Conservation (phyloP, 208 protist species). For the Leishmania aethiopica region DNA sequence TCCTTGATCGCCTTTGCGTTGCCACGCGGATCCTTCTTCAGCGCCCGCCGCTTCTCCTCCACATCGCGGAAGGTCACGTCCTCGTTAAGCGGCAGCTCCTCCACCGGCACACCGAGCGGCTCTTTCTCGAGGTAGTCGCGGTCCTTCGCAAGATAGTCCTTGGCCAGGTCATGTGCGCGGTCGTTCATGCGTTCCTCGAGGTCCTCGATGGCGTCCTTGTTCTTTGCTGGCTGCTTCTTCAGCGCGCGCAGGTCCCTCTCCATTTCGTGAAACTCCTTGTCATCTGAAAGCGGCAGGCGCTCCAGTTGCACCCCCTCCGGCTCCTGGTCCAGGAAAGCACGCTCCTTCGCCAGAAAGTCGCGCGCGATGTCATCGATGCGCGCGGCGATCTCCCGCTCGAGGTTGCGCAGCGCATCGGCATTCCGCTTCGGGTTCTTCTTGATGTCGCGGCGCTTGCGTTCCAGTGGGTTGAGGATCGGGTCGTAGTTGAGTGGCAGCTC, state of each 20-base stretch:
- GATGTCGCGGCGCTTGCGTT: constrained; percentile 70
- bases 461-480: constrained; percentile 57
- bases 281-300: constrained; percentile 58
- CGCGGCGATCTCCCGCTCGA: constrained; percentile 66
- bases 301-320: constrained; percentile 65
- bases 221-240: constrained; percentile 68
- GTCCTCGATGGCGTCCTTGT: constrained; percentile 60
- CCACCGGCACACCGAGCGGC: constrained; percentile 60
- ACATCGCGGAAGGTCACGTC: constrained; percentile 63
- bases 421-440: constrained; percentile 71
- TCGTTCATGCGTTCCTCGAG: constrained; percentile 75
- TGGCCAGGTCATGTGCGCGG: constrained; percentile 64
- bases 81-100: constrained; percentile 59
- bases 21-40: constrained; percentile 47
- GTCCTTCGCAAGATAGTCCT: constrained; percentile 53
- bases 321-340: constrained; percentile 67
- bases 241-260: constrained; percentile 65
- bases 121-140: constrained; percentile 53
- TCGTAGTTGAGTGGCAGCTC: constrained; percentile 79
- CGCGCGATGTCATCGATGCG: constrained; percentile 66
- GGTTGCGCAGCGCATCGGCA: constrained; percentile 50
- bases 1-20: constrained; percentile 55
- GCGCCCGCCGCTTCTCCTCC: constrained; percentile 57
- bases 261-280: constrained; percentile 70
- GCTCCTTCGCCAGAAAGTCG: constrained; percentile 75